phyloP scores from a whole-genome alignment of 192 early-diverging fungal genomes.

The Dissophora globulifera region DNA sequence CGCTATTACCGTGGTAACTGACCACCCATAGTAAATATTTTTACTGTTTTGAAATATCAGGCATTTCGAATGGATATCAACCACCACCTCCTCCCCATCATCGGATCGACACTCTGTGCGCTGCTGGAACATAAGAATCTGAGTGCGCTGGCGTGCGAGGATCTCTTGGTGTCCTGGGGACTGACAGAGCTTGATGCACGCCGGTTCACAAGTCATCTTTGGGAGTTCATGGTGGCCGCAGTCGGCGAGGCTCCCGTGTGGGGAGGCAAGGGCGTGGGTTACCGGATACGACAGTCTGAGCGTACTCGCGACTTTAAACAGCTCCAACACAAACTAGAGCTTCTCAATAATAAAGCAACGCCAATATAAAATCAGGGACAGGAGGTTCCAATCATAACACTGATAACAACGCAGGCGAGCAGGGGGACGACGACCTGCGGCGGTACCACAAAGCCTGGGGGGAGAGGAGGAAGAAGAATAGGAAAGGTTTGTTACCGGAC shows the following conservation, averaged over 20 bases:
- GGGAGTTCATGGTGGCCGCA: conserved; percentile 37
- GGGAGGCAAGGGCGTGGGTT: conserved; percentile 15
- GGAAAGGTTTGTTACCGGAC: conserved; percentile 6
- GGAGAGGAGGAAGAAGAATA: conserved; percentile 18
- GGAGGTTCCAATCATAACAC: background rate
- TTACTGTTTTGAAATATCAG: conserved; percentile 24
- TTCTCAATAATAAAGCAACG: too few species aligned
- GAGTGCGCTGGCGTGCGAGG: conserved; percentile 18
- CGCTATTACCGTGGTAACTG: background rate
- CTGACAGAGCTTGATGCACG: conserved; percentile 27
- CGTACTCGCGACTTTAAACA: conserved; percentile 10
- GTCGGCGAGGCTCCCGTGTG: conserved; percentile 33
- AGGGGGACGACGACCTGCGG: conserved; percentile 11
- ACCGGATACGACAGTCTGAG: conserved; percentile 23
- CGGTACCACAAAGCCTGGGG: background rate
- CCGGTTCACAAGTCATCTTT: conserved; percentile 35
- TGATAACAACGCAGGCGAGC: background rate
- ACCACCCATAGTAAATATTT: background rate
- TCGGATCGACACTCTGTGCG: conserved; percentile 23
- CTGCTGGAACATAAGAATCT: conserved; percentile 23
- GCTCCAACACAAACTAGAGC: too few species aligned
- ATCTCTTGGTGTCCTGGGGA: conserved; percentile 34
- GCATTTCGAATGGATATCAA: conserved; percentile 40
- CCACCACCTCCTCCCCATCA: conserved; percentile 10
- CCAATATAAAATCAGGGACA: too few species aligned